phyloP scores from a whole-genome alignment of 2,329 filamentous ascomycete genomes.

The Clonostachys rhizophaga region DNA sequence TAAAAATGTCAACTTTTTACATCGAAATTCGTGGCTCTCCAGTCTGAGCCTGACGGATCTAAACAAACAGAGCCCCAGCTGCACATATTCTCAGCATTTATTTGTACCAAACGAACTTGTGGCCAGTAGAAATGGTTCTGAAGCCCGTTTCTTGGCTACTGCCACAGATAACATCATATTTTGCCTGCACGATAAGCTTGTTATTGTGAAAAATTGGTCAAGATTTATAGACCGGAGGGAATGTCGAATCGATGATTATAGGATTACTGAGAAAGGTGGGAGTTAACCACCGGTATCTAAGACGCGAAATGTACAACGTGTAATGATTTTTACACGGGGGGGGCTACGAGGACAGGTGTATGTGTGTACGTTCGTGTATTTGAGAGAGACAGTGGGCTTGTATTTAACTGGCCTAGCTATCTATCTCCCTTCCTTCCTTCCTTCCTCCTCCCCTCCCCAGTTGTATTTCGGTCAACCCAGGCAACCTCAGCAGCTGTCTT shows the following conservation, averaged over 20 bases:
- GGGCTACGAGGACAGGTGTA: no score
- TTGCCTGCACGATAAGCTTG: constrained; percentile 8
- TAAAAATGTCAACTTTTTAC: constrained; percentile 7
- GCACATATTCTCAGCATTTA: constrained; percentile 7
- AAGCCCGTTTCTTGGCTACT: no score
- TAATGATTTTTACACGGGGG: no score
- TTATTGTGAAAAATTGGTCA: constrained; percentile 9
- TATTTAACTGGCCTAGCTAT: no score
- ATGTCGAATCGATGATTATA: not conserved
- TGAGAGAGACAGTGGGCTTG: no score
- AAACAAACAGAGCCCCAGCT: not conserved
- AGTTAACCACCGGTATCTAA: not conserved
- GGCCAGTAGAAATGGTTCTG: no score
- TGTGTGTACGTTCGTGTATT: no score
- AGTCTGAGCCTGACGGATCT: constrained; percentile 1
- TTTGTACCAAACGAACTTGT: constrained; percentile 10
- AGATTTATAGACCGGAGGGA: constrained; percentile 3
- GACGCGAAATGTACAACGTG: not conserved
- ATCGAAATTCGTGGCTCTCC: constrained; percentile 10
- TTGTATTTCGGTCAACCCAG: no score
- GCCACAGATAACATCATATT: constrained; percentile 6
- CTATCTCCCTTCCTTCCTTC: no score
- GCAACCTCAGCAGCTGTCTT: no score
- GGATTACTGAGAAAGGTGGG: not conserved
- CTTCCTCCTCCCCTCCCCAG: no score